A percentile compares a stretch with the other conserved stretches of the same genome.
Conservation (phyloP, 305 asterid species). For the Fraxinus sp. region DNA sequence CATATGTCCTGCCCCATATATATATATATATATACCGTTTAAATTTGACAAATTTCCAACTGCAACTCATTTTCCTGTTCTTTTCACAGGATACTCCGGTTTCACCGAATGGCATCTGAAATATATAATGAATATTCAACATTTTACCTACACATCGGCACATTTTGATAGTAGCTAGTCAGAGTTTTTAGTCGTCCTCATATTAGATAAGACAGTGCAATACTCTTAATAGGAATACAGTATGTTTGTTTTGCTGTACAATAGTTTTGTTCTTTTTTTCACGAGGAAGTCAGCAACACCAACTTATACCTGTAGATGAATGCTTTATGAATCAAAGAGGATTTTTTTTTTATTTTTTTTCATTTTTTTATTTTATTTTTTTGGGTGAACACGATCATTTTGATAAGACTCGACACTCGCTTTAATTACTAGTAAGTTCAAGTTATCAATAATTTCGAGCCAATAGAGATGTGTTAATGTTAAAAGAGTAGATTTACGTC, state of each 20-base stretch:
- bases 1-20: background rate
- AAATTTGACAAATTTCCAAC: background rate
- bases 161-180: conserved; percentile 35
- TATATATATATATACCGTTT: too few species aligned
- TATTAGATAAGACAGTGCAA: conserved; percentile 13
- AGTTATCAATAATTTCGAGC: too few species aligned
- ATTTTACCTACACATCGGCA: conserved; percentile 23
- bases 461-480: too few species aligned
- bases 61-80: background rate
- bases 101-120: conserved; percentile 36
- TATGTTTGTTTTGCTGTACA: conserved; percentile 16
- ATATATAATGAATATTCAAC: background rate
- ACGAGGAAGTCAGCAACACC: conserved; percentile 21
- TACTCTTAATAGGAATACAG: background rate
- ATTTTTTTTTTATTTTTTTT: background rate
- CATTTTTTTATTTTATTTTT: too few species aligned
- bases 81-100: conserved; percentile 38
- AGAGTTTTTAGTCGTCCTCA: conserved; percentile 13
- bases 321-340: background rate
- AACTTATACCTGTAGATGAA: conserved; percentile 8
- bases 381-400: background rate
- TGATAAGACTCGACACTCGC: background rate
- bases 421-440: background rate
- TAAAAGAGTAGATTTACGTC: too few species aligned
- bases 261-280: conserved; percentile 25